Conservation (phyloP, 176 grass and related monocot genomes). For the Oryza brachyantha region DNA sequence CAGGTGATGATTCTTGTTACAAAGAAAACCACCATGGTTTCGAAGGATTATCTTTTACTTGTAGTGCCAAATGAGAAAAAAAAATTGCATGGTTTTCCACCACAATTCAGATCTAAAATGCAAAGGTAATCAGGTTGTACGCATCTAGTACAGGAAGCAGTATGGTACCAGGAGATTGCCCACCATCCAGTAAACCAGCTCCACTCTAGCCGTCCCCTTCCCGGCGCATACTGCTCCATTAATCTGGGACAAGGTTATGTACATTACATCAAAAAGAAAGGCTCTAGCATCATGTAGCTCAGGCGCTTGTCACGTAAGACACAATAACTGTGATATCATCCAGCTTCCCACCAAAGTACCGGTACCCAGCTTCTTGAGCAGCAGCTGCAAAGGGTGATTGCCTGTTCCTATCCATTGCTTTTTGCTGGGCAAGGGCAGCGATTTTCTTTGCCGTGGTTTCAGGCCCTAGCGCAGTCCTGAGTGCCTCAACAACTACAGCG, state of each 20-base stretch:
- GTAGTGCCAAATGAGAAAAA: neutral
- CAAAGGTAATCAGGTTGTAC: neutral
- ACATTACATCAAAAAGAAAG: slow-evolving; percentile 23
- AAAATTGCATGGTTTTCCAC: slow-evolving; percentile 27
- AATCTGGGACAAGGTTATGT: slow-evolving; percentile 28
- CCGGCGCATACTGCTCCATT: slow-evolving; percentile 10
- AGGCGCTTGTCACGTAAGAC: slow-evolving; percentile 53
- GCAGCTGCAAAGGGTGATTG: slow-evolving; percentile 85
- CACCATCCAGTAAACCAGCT: slow-evolving; percentile 7
- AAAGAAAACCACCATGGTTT: slow-evolving; percentile 1
- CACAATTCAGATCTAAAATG: slow-evolving; percentile 19
- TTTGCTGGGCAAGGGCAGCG: slow-evolving; percentile 82
- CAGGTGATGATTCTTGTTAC: neutral
- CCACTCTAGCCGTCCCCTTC: slow-evolving; percentile 1
- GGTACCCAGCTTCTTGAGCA: slow-evolving; percentile 91
- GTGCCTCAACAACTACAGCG: slow-evolving; percentile 72
- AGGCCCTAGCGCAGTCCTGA: slow-evolving; percentile 58
- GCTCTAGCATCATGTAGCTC: neutral
- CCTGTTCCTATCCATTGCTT: slow-evolving; percentile 78
- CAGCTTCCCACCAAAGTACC: slow-evolving; percentile 91
- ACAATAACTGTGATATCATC: slow-evolving; percentile 93
- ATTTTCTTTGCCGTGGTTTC: slow-evolving; percentile 87
- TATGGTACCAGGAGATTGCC: neutral
- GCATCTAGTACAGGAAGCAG: neutral
- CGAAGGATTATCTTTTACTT: neutral